Percentiles rank a stretch among this genome's conserved stretches.
These are phyloP conservation scores for Trichoderma atrobrunneum DNA, from an alignment of 2,329 filamentous ascomycete genomes.

Conservation along the genomic window DNA sequence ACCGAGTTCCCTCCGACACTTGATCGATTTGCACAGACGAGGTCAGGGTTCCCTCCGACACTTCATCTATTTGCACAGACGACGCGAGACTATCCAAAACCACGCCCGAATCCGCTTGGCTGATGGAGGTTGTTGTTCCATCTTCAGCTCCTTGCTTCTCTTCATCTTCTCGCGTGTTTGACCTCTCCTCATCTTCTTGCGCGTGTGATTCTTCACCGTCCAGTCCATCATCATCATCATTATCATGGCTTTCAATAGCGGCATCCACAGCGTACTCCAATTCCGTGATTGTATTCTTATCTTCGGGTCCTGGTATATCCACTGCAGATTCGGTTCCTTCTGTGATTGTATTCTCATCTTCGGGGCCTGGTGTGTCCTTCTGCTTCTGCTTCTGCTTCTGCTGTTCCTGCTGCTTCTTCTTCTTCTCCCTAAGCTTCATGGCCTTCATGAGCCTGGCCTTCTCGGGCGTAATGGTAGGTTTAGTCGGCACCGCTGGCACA, in stretches of 20 bases:
- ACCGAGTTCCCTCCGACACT: constrained; percentile 46
- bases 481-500: constrained; percentile 40
- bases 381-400: neutral
- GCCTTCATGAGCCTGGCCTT: constrained; percentile 93
- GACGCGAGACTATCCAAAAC: constrained; percentile 47
- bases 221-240: neutral
- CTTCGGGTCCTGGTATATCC: constrained; percentile 23
- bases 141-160: constrained; percentile 21
- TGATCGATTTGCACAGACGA: constrained; percentile 44
- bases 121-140: constrained; percentile 37
- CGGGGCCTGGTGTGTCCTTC: too few relatives aligned
- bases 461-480: constrained; percentile 71
- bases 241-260: constrained; percentile 18
- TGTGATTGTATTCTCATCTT: neutral
- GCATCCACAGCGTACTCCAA: constrained; percentile 13
- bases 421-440: constrained; percentile 82
- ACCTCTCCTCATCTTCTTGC: neutral
- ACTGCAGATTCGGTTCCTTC: neutral
- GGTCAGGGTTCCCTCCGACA: constrained; percentile 33
- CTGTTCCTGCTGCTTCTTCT: constrained; percentile 40
- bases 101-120: constrained; percentile 55
- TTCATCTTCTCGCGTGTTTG: constrained; percentile 21
- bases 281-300: constrained; percentile 20
- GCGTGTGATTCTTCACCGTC: constrained; percentile 16
- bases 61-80: constrained; percentile 44